These are phyloP conservation scores for Pachyrhizus erosus DNA, from an alignment of 306 rosid species.

Conservation along the genomic window DNA sequence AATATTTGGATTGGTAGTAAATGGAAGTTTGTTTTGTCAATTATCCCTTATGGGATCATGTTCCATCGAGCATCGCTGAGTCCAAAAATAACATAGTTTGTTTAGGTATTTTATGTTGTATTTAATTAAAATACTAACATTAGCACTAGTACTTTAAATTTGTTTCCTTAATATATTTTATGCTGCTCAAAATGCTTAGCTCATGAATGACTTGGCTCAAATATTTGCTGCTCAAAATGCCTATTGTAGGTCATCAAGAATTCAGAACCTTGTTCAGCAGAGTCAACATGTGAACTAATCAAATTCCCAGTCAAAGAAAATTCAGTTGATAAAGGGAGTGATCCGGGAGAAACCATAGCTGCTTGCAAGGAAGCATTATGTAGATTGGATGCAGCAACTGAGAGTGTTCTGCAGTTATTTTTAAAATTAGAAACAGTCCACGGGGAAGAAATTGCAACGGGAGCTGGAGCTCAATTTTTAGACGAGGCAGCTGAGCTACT, in stretches of 20 bases:
- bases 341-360: constrained; percentile 46
- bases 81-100: background rate
- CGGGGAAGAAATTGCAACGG: constrained; percentile 45
- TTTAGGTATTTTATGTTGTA: background rate
- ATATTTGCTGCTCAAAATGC: constrained; percentile 36
- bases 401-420: constrained; percentile 50
- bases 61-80: constrained; percentile 21
- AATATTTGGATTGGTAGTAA: constrained; percentile 11
- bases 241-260: constrained; percentile 52
- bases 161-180: constrained; percentile 1
- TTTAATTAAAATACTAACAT: background rate
- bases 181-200: constrained; percentile 26
- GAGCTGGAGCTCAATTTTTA: constrained; percentile 48
- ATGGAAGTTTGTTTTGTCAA: constrained; percentile 8
- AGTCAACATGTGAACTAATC: constrained; percentile 40
- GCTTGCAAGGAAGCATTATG: constrained; percentile 63
- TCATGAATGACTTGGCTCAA: constrained; percentile 35
- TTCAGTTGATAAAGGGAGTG: constrained; percentile 41
- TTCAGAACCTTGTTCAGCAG: constrained; percentile 30
- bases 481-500: constrained; percentile 59
- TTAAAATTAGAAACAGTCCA: constrained; percentile 41
- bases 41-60: background rate
- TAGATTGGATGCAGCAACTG: constrained; percentile 63
- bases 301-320: constrained; percentile 39
- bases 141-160: background rate